Conservation (phyloP, 805 yeast species). For the Yarrowia hollandica region DNA sequence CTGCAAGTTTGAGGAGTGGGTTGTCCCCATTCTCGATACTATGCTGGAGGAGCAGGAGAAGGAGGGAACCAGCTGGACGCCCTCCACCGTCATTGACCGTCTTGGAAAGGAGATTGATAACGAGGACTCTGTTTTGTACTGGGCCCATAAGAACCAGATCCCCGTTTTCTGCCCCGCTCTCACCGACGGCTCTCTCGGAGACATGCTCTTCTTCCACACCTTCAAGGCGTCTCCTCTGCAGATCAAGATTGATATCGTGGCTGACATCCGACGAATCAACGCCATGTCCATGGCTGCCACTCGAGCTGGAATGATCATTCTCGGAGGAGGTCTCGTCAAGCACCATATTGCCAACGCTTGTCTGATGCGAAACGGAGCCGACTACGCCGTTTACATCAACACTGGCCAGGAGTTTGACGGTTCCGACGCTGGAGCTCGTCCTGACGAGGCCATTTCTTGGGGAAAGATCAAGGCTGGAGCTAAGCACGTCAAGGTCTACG, state of each 20-base stretch:
- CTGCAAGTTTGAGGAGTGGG: conserved; percentile 98
- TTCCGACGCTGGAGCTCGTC: conserved; percentile 98
- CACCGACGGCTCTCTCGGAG: conserved; percentile 98
- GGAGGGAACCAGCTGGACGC: conserved; percentile 77
- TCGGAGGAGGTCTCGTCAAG: conserved; percentile 95
- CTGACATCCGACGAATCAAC: conserved; percentile 88
- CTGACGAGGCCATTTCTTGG: conserved; percentile 99
- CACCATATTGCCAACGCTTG: conserved; percentile 98
- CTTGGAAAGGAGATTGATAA: conserved; percentile 94
- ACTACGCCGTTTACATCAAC: conserved; percentile 92
- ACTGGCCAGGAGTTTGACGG: conserved; percentile 99
- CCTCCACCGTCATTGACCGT: conserved; percentile 87
- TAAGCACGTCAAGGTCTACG: conserved; percentile 83
- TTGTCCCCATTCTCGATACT: conserved; percentile 86
- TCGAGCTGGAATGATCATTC: conserved; percentile 90
- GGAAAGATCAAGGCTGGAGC: conserved; percentile 98
- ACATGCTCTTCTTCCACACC: conserved; percentile 98
- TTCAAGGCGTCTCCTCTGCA: conserved; percentile 91
- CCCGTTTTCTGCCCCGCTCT: conserved; percentile 97
- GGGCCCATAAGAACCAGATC: conserved; percentile 96
- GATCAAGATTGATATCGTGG: conserved; percentile 86
- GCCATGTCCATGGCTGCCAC: conserved; percentile 94
- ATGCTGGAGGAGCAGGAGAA: conserved; percentile 87
- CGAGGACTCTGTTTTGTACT: conserved; percentile 88
- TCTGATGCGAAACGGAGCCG: conserved; percentile 99